These are phyloP conservation scores for Penicillium lagena DNA, from an alignment of 495 filamentous ascomycete species.

Conservation along the genomic window DNA sequence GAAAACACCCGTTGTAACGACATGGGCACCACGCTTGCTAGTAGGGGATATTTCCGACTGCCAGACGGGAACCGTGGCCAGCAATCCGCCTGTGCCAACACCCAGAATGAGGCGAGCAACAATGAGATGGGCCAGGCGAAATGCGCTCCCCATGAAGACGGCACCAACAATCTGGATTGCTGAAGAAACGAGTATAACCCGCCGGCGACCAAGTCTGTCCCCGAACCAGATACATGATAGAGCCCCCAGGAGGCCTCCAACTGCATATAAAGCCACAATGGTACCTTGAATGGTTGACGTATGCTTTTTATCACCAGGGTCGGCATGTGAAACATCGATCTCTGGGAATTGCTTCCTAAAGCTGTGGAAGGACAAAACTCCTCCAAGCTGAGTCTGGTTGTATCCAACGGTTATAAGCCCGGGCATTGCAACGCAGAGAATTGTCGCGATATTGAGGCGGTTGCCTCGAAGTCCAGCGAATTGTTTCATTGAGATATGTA, in stretches of 20 bases:
- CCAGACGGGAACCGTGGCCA: conserved; percentile 51
- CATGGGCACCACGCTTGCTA: conserved; percentile 30
- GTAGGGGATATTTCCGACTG: conserved; percentile 14
- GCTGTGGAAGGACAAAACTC: conserved; percentile 19
- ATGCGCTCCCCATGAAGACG: conserved; percentile 41
- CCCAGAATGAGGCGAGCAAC: conserved; percentile 44
- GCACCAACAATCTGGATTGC: conserved; percentile 45
- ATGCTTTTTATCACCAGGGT: conserved; percentile 11
- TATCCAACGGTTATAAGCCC: conserved; percentile 11
- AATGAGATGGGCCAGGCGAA: conserved; percentile 24
- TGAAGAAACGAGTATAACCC: conserved; percentile 44
- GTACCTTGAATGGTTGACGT: conserved; percentile 13
- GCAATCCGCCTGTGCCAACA: conserved; percentile 49
- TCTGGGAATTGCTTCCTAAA: conserved; percentile 24
- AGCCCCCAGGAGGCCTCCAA: conserved; percentile 38
- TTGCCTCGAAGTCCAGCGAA: no score
- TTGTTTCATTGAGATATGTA: no score
- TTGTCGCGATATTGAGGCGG: no score
- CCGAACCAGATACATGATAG: conserved; percentile 29
- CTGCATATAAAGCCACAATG: conserved; percentile 34
- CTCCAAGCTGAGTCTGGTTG: conserved; percentile 24
- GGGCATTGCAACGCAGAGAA: no score
- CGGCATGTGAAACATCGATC: conserved; percentile 28
- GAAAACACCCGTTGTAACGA: conserved; percentile 41
- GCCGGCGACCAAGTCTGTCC: conserved; percentile 48